These are phyloP conservation scores for Emergomyces orientalis DNA, from an alignment of 2,329 filamentous ascomycete genomes.

Conservation along the genomic window DNA sequence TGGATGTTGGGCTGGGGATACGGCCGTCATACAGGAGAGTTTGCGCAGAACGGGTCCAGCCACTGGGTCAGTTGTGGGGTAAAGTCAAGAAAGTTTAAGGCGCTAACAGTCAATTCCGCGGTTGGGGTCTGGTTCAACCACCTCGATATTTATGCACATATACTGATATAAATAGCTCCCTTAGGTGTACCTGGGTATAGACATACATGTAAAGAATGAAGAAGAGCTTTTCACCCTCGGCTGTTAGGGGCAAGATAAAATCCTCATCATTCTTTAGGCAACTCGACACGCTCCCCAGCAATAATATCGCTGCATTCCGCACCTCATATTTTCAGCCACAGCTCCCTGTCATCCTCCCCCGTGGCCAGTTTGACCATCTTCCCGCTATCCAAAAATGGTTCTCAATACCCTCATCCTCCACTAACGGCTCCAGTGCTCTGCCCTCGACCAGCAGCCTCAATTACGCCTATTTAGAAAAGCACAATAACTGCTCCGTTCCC, in stretches of 20 bases:
- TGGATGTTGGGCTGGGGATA: not conserved
- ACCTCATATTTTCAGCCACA: constrained; percentile 45
- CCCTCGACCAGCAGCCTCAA: constrained; percentile 25
- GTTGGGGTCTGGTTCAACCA: too few relatives aligned
- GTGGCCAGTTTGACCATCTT: constrained; percentile 35
- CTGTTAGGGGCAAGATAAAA: not conserved
- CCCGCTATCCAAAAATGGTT: constrained; percentile 57
- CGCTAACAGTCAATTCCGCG: too few relatives aligned
- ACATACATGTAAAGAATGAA: not conserved
- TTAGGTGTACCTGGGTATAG: too few relatives aligned
- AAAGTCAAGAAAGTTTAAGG: too few relatives aligned
- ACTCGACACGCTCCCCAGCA: constrained; percentile 24
- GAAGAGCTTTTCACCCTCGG: not conserved
- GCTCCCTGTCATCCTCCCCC: constrained; percentile 45
- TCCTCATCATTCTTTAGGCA: constrained; percentile 11
- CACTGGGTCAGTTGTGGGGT: too few relatives aligned
- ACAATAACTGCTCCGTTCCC: constrained; percentile 44
- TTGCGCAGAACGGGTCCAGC: too few relatives aligned
- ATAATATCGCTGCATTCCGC: constrained; percentile 41
- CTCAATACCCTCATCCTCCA: constrained; percentile 27
- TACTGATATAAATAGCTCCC: too few relatives aligned
- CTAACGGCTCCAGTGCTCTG: constrained; percentile 16
- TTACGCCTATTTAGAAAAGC: constrained; percentile 37
- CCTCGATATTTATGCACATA: too few relatives aligned
- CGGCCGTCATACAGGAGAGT: not conserved